phyloP scores from a whole-genome alignment of 2,329 filamentous ascomycete genomes.

The Aquanectria penicillioides region DNA sequence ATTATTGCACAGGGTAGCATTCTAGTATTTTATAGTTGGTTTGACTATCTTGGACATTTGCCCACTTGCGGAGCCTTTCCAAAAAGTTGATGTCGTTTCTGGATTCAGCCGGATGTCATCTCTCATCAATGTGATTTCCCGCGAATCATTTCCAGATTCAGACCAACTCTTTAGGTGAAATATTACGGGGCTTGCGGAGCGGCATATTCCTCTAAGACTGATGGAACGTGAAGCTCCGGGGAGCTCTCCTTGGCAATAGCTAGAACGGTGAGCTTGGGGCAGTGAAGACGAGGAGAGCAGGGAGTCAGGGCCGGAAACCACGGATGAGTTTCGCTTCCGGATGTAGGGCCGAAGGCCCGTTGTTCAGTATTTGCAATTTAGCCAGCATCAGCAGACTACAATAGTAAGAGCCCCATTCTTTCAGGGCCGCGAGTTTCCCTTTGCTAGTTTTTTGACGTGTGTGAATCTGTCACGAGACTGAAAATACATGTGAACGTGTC shows the following conservation, averaged over 20 bases:
- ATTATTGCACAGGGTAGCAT: neutral
- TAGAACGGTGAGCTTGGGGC: neutral
- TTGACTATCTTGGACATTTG: neutral
- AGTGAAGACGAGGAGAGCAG: neutral
- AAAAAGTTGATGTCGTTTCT: no score
- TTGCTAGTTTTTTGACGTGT: no score
- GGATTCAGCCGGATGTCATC: neutral
- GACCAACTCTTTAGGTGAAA: neutral
- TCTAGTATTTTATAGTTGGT: neutral
- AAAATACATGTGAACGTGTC: no score
- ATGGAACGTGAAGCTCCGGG: slow-evolving; percentile 1
- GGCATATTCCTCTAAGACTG: neutral
- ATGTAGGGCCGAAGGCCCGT: neutral
- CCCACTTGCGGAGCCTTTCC: no score
- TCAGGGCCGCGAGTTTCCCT: no score
- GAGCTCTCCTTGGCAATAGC: neutral
- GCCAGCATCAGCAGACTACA: no score
- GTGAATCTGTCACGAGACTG: no score
- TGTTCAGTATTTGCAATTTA: no score
- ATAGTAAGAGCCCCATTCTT: no score
- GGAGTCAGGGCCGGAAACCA: neutral
- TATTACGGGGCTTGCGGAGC: neutral
- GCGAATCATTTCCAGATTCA: neutral
- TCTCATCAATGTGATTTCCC: neutral
- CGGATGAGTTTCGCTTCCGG: neutral